Evolutionary conservation across 2,329 filamentous ascomycete species (phyloP).

Genomic region (Ophiocordyceps camponoti-floridani): DNA sequence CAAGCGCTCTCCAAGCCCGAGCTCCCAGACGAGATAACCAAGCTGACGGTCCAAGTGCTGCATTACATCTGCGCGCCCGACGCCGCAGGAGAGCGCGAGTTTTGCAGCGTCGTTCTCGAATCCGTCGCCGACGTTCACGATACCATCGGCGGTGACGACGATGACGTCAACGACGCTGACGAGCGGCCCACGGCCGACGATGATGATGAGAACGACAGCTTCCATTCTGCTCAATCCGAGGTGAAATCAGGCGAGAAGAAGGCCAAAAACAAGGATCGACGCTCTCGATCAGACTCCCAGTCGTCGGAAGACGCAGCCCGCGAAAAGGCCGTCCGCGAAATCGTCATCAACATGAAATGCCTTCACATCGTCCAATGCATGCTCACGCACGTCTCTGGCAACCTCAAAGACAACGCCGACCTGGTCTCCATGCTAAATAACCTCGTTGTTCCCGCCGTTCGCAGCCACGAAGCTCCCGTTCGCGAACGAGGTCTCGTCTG

Average conservation of each 20-base stretch:
- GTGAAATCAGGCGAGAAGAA: conserved; percentile 47
- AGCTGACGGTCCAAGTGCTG: conserved; percentile 66
- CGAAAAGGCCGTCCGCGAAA: conserved; percentile 69
- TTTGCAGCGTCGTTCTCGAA: conserved; percentile 74
- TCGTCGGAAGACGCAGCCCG: conserved; percentile 42
- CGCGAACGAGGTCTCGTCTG: conserved; percentile 81
- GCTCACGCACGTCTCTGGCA: conserved; percentile 79
- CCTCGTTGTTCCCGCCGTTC: conserved; percentile 83
- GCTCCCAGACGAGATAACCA: conserved; percentile 82
- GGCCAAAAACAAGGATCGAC: conserved; percentile 12
- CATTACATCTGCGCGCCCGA: conserved; percentile 67
- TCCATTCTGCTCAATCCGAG: conserved; percentile 83
- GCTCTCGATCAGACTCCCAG: background rate
- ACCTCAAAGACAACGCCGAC: conserved; percentile 74
- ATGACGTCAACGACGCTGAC: conserved; percentile 23
- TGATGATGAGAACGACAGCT: conserved; percentile 49
- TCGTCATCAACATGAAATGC: conserved; percentile 97
- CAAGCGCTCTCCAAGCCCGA: conserved; percentile 74
- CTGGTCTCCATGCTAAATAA: conserved; percentile 98
- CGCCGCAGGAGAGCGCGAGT: conserved; percentile 59
- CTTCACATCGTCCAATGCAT: conserved; percentile 95
- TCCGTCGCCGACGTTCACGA: conserved; percentile 95
- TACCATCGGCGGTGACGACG: conserved; percentile 59
- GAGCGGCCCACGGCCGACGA: conserved; percentile 37
- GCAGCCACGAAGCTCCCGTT: conserved; percentile 82